A percentile compares a stretch with the other conserved stretches of the same genome.
phyloP scores from a whole-genome alignment of 1,284 basidiomycete genomes.

The Schizophyllum amplum region DNA sequence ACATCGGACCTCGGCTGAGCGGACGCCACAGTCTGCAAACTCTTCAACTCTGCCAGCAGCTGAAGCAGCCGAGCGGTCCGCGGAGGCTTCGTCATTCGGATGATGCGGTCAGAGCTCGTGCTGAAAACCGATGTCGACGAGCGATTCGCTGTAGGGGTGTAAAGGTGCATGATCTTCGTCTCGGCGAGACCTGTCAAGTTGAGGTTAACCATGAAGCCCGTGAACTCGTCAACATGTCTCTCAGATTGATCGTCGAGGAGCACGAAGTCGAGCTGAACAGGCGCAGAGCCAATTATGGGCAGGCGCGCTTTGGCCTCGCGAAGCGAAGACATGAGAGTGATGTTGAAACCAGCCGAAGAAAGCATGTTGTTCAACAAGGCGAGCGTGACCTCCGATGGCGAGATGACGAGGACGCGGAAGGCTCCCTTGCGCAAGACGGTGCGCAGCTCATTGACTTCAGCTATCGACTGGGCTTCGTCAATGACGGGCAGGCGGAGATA shows the following conservation, averaged over 20 bases:
- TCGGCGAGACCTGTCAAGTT: constrained; percentile 25
- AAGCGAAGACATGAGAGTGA: constrained; percentile 34
- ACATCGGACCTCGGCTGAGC: constrained; percentile 26
- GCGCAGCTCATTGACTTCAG: constrained; percentile 38
- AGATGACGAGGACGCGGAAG: constrained; percentile 16
- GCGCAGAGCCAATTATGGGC: constrained; percentile 22
- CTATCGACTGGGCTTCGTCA: constrained; percentile 22
- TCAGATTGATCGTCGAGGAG: constrained; percentile 62
- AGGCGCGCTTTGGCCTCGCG: constrained; percentile 38
- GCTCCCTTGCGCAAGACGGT: constrained; percentile 21
- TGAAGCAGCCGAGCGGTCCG: constrained; percentile 51
- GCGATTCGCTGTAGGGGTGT: constrained; percentile 54
- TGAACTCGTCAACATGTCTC: constrained; percentile 42
- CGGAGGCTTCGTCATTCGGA: constrained; percentile 64
- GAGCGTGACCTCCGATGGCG: constrained; percentile 47
- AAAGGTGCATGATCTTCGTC: constrained; percentile 62
- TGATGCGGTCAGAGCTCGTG: constrained; percentile 44
- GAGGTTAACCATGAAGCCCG: constrained; percentile 35
- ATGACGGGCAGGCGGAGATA: not conserved
- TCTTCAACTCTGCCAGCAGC: constrained; percentile 49
- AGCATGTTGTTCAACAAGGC: constrained; percentile 51
- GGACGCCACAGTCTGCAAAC: constrained; percentile 29
- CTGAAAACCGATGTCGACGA: constrained; percentile 40
- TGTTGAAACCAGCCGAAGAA: constrained; percentile 33
- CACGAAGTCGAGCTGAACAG: constrained; percentile 47